phyloP scores from a whole-genome alignment of 129 eudicot genomes.

The sunflower (Helianthus annuus) region HanXRQr2.0-SUNRISE NC_035441.2:92042199-92042698 shows the following conservation, averaged over 20 bases:
- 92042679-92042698: slow-evolving; percentile 52
- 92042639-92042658: slow-evolving; percentile 70
- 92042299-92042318: too few relatives aligned
- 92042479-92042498: slow-evolving; percentile 52
- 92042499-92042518: slow-evolving; percentile 52
- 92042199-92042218: too few relatives aligned
- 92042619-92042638: slow-evolving; percentile 94
- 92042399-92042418: slow-evolving; percentile 53
- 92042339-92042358: too few relatives aligned
- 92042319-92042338: too few relatives aligned
- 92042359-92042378: slow-evolving; percentile 52
- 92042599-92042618: slow-evolving; percentile 64
- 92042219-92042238: too few relatives aligned
- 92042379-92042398: slow-evolving; percentile 52
- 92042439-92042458: slow-evolving; percentile 64
- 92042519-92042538: slow-evolving; percentile 39
- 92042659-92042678: slow-evolving; percentile 69
- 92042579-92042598: slow-evolving; percentile 71
- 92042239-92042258: too few relatives aligned
- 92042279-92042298: too few relatives aligned
- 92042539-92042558: slow-evolving; percentile 41
- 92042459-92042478: slow-evolving; percentile 58
- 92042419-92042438: slow-evolving; percentile 56
- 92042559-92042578: slow-evolving; percentile 49
- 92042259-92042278: too few relatives aligned